Base-by-base conservation (phyloP, 768 basidiomycete genomes). In the Collybia sp. region DNA sequence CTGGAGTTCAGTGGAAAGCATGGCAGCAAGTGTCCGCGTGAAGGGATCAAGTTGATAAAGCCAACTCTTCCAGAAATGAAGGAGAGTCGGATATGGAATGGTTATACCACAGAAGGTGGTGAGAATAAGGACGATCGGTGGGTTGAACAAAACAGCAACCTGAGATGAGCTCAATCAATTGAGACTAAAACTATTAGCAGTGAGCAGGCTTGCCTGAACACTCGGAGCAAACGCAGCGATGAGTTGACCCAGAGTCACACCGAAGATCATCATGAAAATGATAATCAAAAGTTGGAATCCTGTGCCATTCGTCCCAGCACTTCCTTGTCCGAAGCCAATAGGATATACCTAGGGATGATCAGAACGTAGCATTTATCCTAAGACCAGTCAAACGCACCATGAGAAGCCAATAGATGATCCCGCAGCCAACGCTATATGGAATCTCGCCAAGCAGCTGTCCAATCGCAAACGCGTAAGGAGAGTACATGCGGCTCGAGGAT, bases 401-500 rank as follows among this genome's bases (percentile, higher is more conserved):
- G 16, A 86, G 61, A 17, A 73, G 73, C 86, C 84, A 94, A 65
- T 92, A 93, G 0, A 83, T 72, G 42, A 80, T 56, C 10, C 76
- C 83, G 53, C 88, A 91, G 12, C 88, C 56, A 30, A 86, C 58
- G 40, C 77, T 83, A 62, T 84, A 87, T 0, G 90, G 92, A 45
- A 88, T 75, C 63, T 95, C 91, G 36, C 89, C 83, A 12, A 88
- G 59, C 18, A 93, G 71, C 58, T 93, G 92, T 2, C 83, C 81
- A 30, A 89, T 75, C 25, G 90, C 86, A 59, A 94, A 94, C 16
- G 91, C 88, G 47, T 82, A 83, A 0, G 88, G 83, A 0, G 84
- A 87, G 64, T 93, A 93, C 57, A 93, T 93, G 49, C 86, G 79
- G 65, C 86, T 88, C 2, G 84, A 87, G 0, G 87, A 75, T 66